Evolutionary conservation across 352 stramenopile genomes (phyloP).

Genomic region (Blastocystis sp.): DNA sequence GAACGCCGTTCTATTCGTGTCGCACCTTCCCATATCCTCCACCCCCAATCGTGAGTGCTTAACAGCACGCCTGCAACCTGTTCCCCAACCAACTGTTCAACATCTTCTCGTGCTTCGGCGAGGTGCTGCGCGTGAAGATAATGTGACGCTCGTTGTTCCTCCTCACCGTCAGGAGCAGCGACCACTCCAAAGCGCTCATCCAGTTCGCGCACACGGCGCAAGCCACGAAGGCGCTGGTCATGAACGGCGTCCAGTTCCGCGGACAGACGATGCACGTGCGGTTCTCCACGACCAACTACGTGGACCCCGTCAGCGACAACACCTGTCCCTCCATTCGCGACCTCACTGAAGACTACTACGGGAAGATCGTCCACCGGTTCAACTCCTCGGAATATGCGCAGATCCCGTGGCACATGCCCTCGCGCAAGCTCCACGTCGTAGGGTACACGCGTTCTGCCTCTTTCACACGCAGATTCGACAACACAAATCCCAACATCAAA

Average conservation of each 20-base stretch:
- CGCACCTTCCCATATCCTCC: conserved; percentile 61
- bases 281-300: conserved; percentile 65
- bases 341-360: conserved; percentile 71
- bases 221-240: conserved; percentile 59
- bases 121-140: conserved; percentile 69
- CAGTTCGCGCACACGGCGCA: conserved; percentile 49
- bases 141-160: background rate
- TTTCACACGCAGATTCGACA: conserved; percentile 25
- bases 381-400: conserved; percentile 61
- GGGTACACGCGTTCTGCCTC: background rate
- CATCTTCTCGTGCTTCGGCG: conserved; percentile 72
- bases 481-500: conserved; percentile 49
- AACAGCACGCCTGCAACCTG: conserved; percentile 36
- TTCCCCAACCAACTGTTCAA: conserved; percentile 72
- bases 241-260: conserved; percentile 61
- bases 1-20: conserved; percentile 59
- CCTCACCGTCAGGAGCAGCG: conserved; percentile 25
- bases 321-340: conserved; percentile 70
- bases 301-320: conserved; percentile 39
- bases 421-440: conserved; percentile 45
- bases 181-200: conserved; percentile 59
- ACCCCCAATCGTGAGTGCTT: background rate
- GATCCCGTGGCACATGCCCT: conserved; percentile 60
- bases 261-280: conserved; percentile 36
- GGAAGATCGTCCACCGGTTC: conserved; percentile 70